Base-by-base conservation (phyloP, 2,329 filamentous ascomycete genomes). In the Simplicillium sp. region DNA sequence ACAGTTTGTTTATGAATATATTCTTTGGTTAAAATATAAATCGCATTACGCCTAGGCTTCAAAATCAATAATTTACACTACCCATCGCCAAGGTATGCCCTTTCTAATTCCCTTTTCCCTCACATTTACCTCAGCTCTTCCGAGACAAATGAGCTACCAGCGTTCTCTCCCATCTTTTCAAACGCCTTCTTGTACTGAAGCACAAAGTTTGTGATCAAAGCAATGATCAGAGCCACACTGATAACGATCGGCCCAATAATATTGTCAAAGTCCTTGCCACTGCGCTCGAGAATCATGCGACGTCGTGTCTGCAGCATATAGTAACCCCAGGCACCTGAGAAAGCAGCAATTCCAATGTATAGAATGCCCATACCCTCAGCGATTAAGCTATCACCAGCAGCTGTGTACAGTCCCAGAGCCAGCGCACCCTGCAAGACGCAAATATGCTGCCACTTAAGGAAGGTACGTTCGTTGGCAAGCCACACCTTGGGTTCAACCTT, bases 381-480 rank as follows among this genome's bases (percentile, higher is more conserved):
- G 28, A 95, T 61, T n/a, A 70, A 68, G 59, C 94, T 87, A 50
- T 81, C 68, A 7, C 86, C 85, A 0, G 89, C 89, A 0, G 90
- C 87, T 51, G 94, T 90, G 66, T 90, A 96, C 20, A 98, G 67
- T 16, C 83, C 86, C 11, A 98, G 68, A 1, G 87, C 86, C 25
- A 98, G 66, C 16, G 82, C 81, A 31, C 88, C 89, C 17, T 98
- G 79, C 12, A 98, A 72, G 37, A 98, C 79, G 46, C 80, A 83
- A 54, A 98, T 88, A 60, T 97, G 89, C 68, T 97, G 87, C 92
- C 92, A 98, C 63, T 96, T 97, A 62, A 98, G 82, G 59, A 96
- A 98, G 0, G 92, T 98, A 46, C 92, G 83, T 66, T 98, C 90
- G 62, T 98, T 98, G 41, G 92, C 92, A 43, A 98, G 81, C 90